Base-by-base conservation (phyloP, 805 yeast species). In the Starmerella apicola region DNA sequence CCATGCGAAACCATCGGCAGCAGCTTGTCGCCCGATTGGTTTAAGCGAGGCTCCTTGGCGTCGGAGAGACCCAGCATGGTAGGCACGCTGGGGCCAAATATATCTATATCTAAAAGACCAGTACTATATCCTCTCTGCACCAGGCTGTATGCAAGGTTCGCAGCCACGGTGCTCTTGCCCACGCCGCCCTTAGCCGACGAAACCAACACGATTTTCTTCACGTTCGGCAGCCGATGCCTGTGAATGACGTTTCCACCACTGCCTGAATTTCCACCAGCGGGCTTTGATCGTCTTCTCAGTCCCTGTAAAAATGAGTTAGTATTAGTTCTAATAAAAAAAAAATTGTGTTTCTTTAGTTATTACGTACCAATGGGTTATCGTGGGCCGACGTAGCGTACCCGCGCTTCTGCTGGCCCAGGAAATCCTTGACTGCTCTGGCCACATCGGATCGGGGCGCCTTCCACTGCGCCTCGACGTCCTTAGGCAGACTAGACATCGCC, bases 21-120 rank as follows among this genome's bases (percentile, higher is more conserved):
- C 3, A 82, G 61, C 48, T 70, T 68, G 13, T 33, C 16, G 0
- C 84, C 82, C 2, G 50, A 48, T 0, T 50, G 43, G 0, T 72
- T 59, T 10, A 78, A 53, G 21, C 79, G 53, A 1, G 93, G 91
- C 50, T 79, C 88, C 0, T 86, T 85, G 12, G 16, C 20, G 20
- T 19, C 19, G 1, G 62, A 48, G 6, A 83, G 62, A n/a, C 71
- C 71, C 62, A 83, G 64, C 46, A 83, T 62, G 44, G 72, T 74
- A 0, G 94, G 94, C 5, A 83, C 59, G 2, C 86, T 78, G 0
- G 94, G 94, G 0, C 94, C 94, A 59, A 81, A 83, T 7, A 83
- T 67, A 55, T 83, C 94, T 0, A 79, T 81, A 53, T 83, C 94
- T 10, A 83, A 61, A 2, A 83, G 53, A 0, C 94, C 94, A 1